Percentiles rank a stretch among this genome's conserved stretches.
phyloP scores from a whole-genome alignment of 2,329 filamentous ascomycete species.

The Aureobasidium sp. region DNA sequence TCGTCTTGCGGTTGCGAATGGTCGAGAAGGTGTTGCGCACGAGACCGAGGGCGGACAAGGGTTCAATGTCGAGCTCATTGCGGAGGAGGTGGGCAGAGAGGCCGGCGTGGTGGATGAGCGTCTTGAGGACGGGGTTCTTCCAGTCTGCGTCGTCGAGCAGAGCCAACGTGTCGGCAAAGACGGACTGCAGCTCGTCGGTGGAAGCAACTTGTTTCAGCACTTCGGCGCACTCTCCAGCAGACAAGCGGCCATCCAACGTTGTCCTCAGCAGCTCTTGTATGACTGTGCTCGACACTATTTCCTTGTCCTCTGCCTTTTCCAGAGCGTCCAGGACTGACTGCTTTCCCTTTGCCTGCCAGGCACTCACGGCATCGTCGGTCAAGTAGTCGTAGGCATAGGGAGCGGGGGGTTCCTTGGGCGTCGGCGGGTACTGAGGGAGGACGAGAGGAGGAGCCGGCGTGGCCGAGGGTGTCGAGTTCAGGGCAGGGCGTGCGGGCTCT shows the following conservation, averaged over 20 bases:
- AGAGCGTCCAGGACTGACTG: constrained; percentile 59
- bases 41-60: constrained; percentile 67
- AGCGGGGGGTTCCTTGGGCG: constrained; percentile 17
- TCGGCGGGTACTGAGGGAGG: constrained; percentile 15
- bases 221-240: constrained; percentile 58
- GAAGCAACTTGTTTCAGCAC: constrained; percentile 64
- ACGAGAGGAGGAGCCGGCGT: constrained; percentile 14
- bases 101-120: constrained; percentile 62
- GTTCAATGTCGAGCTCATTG: constrained; percentile 67
- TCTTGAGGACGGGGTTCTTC: constrained; percentile 48
- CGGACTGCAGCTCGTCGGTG: constrained; percentile 40
- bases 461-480: background rate
- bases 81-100: constrained; percentile 68
- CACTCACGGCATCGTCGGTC: constrained; percentile 56
- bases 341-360: constrained; percentile 61
- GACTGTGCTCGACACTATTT: constrained; percentile 59
- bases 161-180: constrained; percentile 77
- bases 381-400: constrained; percentile 66
- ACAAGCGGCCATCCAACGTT: constrained; percentile 59
- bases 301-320: constrained; percentile 53
- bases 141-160: constrained; percentile 67
- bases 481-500: background rate
- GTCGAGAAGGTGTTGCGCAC: constrained; percentile 78
- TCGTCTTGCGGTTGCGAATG: constrained; percentile 79
- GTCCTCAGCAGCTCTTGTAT: constrained; percentile 81